phyloP scores from a whole-genome alignment of 257 asterid genomes.

The Nicotiana otophora region DNA sequence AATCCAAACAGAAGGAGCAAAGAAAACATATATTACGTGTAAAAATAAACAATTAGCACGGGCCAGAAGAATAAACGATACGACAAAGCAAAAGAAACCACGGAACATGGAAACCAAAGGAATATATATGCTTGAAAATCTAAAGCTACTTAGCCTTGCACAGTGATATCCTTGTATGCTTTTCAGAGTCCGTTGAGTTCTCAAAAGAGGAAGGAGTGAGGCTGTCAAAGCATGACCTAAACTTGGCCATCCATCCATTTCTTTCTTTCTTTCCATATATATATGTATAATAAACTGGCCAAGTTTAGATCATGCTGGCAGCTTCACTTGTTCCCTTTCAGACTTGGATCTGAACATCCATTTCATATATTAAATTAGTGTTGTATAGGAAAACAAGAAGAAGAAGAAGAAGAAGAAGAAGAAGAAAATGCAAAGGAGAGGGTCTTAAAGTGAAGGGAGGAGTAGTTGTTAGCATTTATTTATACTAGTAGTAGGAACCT shows the following conservation, averaged over 20 bases:
- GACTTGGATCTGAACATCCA: too few relatives aligned
- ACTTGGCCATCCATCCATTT: constrained; percentile 25
- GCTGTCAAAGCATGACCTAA: constrained; percentile 99
- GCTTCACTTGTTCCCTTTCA: constrained; percentile 76
- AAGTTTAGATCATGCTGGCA: constrained; percentile 98
- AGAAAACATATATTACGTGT: neutral
- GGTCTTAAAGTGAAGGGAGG: neutral
- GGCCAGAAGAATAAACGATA: neutral
- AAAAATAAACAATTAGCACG: neutral
- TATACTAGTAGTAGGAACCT: neutral
- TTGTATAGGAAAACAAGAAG: neutral
- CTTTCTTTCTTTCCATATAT: too few relatives aligned
- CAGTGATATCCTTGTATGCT: neutral
- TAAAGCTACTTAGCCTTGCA: neutral
- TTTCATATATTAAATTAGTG: neutral
- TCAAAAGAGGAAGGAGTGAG: constrained; percentile 80
- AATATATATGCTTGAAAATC: neutral
- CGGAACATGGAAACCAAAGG: neutral
- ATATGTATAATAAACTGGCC: neutral
- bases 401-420: too few relatives aligned
- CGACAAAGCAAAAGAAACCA: neutral
- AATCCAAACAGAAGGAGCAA: neutral
- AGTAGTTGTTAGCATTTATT: neutral
- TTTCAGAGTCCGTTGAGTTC: constrained; percentile 20
- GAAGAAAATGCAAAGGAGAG: neutral